Evolutionary conservation across 73 alveolate genomes (phyloP).

Genomic region (Strombidium stylifer): DNA sequence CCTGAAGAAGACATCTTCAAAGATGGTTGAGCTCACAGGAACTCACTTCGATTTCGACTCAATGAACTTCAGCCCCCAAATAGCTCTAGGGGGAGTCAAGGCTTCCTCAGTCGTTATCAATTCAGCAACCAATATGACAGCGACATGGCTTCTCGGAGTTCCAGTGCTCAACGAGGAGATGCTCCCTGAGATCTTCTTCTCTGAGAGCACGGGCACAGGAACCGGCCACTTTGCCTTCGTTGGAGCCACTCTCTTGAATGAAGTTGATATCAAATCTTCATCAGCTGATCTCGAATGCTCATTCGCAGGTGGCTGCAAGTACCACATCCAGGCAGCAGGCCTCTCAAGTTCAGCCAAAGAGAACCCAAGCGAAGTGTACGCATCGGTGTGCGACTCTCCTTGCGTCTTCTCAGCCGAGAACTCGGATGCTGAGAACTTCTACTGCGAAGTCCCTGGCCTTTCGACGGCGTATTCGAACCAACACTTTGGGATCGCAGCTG

Average conservation of each 20-base stretch:
- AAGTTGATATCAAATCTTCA: no score
- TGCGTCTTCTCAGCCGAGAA: no score
- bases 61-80: not conserved
- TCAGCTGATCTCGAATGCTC: conserved; percentile 32
- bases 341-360: no score
- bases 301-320: conserved; percentile 38
- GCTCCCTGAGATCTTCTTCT: not conserved
- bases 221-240: not conserved
- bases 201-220: not conserved
- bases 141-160: conserved; percentile 15
- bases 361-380: no score
- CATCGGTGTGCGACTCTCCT: no score
- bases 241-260: not conserved
- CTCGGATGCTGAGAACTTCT: no score
- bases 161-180: not conserved
- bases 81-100: not conserved
- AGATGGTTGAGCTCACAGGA: no score
- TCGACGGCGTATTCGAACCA: no score
- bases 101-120: conserved; percentile 12
- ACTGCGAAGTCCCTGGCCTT: no score
- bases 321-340: no score
- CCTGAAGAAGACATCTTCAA: no score
- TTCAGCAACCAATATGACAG: conserved; percentile 18
- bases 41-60: conserved; percentile 10
- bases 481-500: no score